Percentiles rank a stretch among this genome's conserved stretches.
phyloP scores from a whole-genome alignment of 305 asterid species.

The Fraxinus platypoda region DNA sequence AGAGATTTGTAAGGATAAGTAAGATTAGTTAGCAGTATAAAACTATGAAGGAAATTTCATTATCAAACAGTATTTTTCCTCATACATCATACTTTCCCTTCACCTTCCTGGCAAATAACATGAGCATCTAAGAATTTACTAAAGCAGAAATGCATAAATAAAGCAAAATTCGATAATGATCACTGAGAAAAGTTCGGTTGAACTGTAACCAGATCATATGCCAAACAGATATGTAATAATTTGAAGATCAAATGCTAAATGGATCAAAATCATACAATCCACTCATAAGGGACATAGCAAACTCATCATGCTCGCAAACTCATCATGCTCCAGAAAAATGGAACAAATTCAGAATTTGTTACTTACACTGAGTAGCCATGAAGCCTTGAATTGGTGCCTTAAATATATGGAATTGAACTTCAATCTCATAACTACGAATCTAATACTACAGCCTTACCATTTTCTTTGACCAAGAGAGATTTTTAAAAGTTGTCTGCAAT shows the following conservation, averaged over 20 bases:
- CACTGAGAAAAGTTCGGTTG: neutral
- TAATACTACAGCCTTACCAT: neutral
- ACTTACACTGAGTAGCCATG: neutral
- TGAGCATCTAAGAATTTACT: neutral
- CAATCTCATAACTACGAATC: neutral
- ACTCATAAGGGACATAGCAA: neutral
- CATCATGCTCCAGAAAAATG: neutral
- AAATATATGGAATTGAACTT: neutral
- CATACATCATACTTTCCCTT: neutral
- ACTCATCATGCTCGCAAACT: neutral
- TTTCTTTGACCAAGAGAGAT: neutral
- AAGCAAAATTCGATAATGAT: neutral
- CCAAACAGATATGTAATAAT: neutral
- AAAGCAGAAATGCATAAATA: neutral
- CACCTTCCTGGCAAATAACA: neutral
- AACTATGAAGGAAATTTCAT: neutral
- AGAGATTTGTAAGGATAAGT: slow-evolving; percentile 15
- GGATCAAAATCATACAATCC: neutral
- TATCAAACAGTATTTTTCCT: neutral
- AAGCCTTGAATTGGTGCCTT: neutral
- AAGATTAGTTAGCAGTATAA: neutral
- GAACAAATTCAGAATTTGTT: neutral
- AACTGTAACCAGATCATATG: neutral
- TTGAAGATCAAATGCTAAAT: neutral
- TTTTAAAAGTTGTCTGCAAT: neutral